Evolutionary conservation across 1,139 yeast species (phyloP), one percentile per base, ranked within the genome.

Genomic region (Kodamaea arcana): DNA sequence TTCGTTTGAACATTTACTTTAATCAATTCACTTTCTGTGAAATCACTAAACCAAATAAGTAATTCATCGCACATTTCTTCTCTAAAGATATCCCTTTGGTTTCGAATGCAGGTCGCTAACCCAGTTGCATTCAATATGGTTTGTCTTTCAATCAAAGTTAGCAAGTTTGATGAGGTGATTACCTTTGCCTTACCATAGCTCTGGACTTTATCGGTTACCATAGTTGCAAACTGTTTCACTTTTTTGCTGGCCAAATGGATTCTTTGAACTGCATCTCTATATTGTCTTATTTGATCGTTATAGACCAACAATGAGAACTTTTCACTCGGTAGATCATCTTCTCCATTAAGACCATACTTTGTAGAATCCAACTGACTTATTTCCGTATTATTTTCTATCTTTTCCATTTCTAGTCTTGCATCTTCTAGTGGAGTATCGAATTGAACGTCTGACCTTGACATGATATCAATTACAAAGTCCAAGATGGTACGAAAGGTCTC

Each of bases 11-110:
- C 58, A 43, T 74, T 73, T 30, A 72, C 69, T 15, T 75, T 76
- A 41, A 72, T 70, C 16, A 83, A 49, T 29, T 76, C 73, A 23
- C 83, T 71, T 37, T 68, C 72, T 0, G 83, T 66, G 30, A 87
- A 56, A 30, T 78, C 83, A 24, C 64, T 60, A 3, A 86, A 52
- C 90, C 94, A 84, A 15, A 56, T 50, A 8, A 85, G 53, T 15
- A 86, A 76, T 40, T 81, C 87, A 35, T 76, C 80, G 44, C 84
- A 80, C 87, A 84, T 80, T 39, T 84, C 92, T 53, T 87, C 95
- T 35, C 94, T 65, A 51, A 84, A 83, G 7, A 75, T 62, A 50
- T 86, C 95, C 40, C 90, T 63, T 12, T 77, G 67, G 35, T 80
- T 74, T 41, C 88, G 61, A 11, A 87, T 80, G 31, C 86, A 75